Evolutionary conservation across 192 early-diverging fungal genomes (phyloP).

Genomic region (Dissophora globulifera): DNA sequence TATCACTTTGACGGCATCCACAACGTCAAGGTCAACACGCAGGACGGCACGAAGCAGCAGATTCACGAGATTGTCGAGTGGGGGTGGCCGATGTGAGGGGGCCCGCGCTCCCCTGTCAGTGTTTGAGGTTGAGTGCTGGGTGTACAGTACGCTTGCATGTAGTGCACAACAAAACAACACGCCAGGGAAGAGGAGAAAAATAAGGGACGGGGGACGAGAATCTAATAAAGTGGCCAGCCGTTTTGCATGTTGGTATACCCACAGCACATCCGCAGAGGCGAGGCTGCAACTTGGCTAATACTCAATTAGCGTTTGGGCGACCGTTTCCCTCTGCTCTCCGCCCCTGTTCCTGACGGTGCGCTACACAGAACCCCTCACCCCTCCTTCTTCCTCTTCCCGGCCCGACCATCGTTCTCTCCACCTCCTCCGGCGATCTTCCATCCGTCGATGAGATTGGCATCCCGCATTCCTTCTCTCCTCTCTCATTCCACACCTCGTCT

Average conservation of each 20-base stretch:
- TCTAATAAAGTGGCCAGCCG: not conserved
- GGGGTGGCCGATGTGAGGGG: slow-evolving; percentile 28
- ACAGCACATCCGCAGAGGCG: too few species aligned
- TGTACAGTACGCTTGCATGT: too few species aligned
- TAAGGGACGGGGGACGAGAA: not conserved
- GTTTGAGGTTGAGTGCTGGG: too few species aligned
- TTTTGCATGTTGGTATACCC: too few species aligned
- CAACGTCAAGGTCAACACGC: not conserved
- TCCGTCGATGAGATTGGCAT: not conserved
- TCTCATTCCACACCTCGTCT: not conserved
- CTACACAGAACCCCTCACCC: too few species aligned
- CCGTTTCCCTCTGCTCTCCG: not conserved
- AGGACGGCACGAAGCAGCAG: not conserved
- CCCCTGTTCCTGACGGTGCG: not conserved
- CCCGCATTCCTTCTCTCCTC: not conserved
- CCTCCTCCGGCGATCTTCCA: not conserved
- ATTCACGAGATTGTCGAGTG: slow-evolving; percentile 49
- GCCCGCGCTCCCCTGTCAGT: too few species aligned
- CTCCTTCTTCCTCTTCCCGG: not conserved
- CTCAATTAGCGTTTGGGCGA: too few species aligned
- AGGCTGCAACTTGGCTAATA: too few species aligned
- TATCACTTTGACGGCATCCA: slow-evolving; percentile 21
- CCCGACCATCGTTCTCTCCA: not conserved
- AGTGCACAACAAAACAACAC: too few species aligned
- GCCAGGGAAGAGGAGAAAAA: not conserved